Conservation (phyloP, 768 basidiomycete species). For the Xanthoconium stramineum region DNA sequence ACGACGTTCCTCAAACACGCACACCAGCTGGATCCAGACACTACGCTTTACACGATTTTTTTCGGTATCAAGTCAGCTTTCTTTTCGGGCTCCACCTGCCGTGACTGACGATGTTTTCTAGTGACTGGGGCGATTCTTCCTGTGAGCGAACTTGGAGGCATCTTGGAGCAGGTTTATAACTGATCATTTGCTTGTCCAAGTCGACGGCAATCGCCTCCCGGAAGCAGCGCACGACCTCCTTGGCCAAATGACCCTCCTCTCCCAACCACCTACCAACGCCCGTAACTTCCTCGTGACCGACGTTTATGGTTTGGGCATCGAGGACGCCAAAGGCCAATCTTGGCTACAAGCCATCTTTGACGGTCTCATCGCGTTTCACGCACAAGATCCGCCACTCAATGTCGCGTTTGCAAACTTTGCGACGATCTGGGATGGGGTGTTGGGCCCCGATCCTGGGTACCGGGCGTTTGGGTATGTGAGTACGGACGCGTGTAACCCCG, state of each 20-base stretch:
- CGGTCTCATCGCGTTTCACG: conserved; percentile 37
- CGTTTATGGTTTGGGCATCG: conserved; percentile 46
- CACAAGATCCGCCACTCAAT: conserved; percentile 29
- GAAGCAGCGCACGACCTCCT: conserved; percentile 44
- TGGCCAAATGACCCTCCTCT: conserved; percentile 43
- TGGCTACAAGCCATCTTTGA: conserved; percentile 46
- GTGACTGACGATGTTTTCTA: conserved; percentile 17
- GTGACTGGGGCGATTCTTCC: conserved; percentile 44
- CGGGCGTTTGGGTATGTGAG: conserved; percentile 48
- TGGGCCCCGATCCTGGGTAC: conserved; percentile 42
- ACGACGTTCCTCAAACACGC: conserved; percentile 43
- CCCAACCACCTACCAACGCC: conserved; percentile 48
- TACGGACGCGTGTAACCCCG: conserved; percentile 34
- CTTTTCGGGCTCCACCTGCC: background rate
- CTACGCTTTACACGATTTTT: conserved; percentile 50
- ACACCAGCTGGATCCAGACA: conserved; percentile 41
- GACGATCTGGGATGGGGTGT: conserved; percentile 49
- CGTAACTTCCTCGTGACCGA: conserved; percentile 49
- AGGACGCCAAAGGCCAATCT: conserved; percentile 40
- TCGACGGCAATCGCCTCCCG: conserved; percentile 45
- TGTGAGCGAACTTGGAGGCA: conserved; percentile 23
- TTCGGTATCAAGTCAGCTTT: conserved; percentile 51
- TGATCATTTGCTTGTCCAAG: conserved; percentile 16
- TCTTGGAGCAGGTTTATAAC: background rate
- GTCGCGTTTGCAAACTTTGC: conserved; percentile 47